phyloP scores from a whole-genome alignment of 2,329 filamentous ascomycete genomes.

The Cladosporium sp. region DNA sequence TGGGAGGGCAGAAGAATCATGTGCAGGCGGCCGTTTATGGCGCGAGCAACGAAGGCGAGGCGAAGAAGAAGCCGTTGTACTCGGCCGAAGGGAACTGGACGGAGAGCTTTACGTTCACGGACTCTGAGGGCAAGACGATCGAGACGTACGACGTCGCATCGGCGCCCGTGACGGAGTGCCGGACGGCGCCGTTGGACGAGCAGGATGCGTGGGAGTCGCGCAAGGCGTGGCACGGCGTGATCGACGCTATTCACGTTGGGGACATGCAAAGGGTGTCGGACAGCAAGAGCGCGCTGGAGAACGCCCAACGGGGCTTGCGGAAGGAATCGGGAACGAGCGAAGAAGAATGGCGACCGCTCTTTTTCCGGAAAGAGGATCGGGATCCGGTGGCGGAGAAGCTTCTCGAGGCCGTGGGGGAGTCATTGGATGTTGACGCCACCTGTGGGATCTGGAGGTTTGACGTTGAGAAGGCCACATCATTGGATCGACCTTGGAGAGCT shows the following conservation, averaged over 20 bases:
- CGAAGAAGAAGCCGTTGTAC: constrained; percentile 31
- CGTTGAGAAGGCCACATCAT: constrained; percentile 36
- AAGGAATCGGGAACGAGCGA: constrained; percentile 33
- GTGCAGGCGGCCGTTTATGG: constrained; percentile 34
- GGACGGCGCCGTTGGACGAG: constrained; percentile 26
- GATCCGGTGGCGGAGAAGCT: constrained; percentile 27
- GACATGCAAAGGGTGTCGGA: constrained; percentile 38
- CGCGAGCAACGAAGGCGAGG: constrained; percentile 13
- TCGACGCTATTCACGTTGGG: constrained; percentile 32
- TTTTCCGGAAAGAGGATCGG: constrained; percentile 32
- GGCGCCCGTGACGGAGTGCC: constrained; percentile 20
- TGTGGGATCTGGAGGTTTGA: constrained; percentile 65
- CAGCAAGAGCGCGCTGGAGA: constrained; percentile 26
- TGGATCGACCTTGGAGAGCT: constrained; percentile 26
- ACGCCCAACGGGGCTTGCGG: constrained; percentile 36
- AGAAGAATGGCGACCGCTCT: constrained; percentile 34
- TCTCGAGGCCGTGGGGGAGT: constrained; percentile 28
- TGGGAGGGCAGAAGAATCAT: constrained; percentile 37
- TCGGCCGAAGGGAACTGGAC: constrained; percentile 39
- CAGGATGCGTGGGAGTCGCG: constrained; percentile 43
- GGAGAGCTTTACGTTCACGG: constrained; percentile 33
- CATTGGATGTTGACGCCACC: constrained; percentile 54
- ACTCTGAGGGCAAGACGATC: constrained; percentile 30
- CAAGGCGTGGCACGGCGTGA: constrained; percentile 38
- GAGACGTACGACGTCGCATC: constrained; percentile 31